phyloP scores from a whole-genome alignment of 768 basidiomycete species.

The Suillus ampliporus region DNA sequence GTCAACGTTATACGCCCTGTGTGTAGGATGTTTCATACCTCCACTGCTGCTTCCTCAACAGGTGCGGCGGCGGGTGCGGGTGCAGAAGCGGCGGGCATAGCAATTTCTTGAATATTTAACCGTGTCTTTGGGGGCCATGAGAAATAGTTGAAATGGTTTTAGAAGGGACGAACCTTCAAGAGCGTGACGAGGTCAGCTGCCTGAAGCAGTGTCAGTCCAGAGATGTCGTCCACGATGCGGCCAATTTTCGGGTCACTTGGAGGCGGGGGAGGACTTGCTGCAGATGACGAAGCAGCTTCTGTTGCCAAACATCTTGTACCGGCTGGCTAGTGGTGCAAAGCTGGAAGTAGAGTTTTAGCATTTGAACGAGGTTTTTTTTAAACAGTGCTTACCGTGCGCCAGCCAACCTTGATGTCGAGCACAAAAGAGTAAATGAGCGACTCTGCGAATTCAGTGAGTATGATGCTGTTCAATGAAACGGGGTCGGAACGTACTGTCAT shows the following conservation, averaged over 20 bases:
- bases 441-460: slow-evolving; percentile 18
- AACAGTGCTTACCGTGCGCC: slow-evolving; percentile 18
- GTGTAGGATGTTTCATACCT: slow-evolving; percentile 49
- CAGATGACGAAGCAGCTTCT: slow-evolving; percentile 48
- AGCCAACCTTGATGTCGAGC: slow-evolving; percentile 22
- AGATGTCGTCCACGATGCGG: slow-evolving; percentile 93
- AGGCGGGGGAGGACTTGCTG: slow-evolving; percentile 48
- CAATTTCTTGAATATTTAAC: slow-evolving; percentile 97
- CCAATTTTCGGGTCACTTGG: slow-evolving; percentile 69
- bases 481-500: slow-evolving; percentile 31
- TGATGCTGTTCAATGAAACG: neutral
- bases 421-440: slow-evolving; percentile 26
- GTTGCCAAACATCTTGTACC: slow-evolving; percentile 64
- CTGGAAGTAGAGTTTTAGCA: slow-evolving; percentile 20
- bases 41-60: slow-evolving; percentile 64
- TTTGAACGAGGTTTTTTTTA: neutral
- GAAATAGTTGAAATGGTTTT: neutral
- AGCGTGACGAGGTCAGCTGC: slow-evolving; percentile 92
- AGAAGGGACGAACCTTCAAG: slow-evolving; percentile 70
- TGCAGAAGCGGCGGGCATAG: slow-evolving; percentile 80
- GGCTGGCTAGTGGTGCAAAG: slow-evolving; percentile 33
- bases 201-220: slow-evolving; percentile 85
- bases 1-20: neutral
- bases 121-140: slow-evolving; percentile 59
- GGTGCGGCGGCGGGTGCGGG: slow-evolving; percentile 59